Percentiles rank a stretch among this genome's conserved stretches.
Evolutionary conservation across 2,329 filamentous ascomycete genomes (phyloP).

Genomic region (Alternaria atra): DNA sequence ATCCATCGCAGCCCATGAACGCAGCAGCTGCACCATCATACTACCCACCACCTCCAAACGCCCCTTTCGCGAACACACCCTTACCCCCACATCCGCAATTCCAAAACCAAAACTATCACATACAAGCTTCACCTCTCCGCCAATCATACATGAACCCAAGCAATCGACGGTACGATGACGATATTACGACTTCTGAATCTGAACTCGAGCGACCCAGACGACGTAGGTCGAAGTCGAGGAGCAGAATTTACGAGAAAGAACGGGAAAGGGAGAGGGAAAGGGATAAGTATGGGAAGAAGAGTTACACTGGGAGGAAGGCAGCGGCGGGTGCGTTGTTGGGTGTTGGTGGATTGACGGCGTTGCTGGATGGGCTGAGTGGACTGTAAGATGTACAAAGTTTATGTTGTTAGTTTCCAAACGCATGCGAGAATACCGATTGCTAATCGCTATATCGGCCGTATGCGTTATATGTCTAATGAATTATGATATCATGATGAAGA

Average conservation of each 20-base stretch:
- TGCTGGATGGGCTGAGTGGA: slow-evolving; percentile 47
- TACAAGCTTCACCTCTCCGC: slow-evolving; percentile 29
- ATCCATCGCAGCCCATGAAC: slow-evolving; percentile 8
- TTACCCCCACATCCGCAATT: slow-evolving; percentile 11
- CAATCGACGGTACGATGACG: slow-evolving; percentile 25
- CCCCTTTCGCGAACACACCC: neutral
- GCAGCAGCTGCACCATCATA: neutral
- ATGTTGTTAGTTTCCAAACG: neutral
- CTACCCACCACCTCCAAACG: neutral
- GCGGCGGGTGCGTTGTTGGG: slow-evolving; percentile 47
- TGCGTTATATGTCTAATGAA: neutral
- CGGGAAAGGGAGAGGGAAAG: slow-evolving; percentile 8
- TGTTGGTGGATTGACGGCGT: slow-evolving; percentile 49
- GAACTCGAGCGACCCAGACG: slow-evolving; percentile 27
- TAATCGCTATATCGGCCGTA: neutral
- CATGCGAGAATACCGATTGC: too few relatives aligned
- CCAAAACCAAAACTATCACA: slow-evolving; percentile 7
- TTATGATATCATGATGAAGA: neutral
- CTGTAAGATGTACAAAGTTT: slow-evolving; percentile 16
- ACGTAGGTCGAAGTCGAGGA: slow-evolving; percentile 25
- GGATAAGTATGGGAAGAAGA: slow-evolving; percentile 27
- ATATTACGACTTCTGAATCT: slow-evolving; percentile 36
- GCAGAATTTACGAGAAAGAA: slow-evolving; percentile 15
- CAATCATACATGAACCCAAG: slow-evolving; percentile 17
- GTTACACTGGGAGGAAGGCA: slow-evolving; percentile 36